Evolutionary conservation across 176 grass and related monocot species (phyloP).

Genomic region (Bothriochloa decipiens): DNA sequence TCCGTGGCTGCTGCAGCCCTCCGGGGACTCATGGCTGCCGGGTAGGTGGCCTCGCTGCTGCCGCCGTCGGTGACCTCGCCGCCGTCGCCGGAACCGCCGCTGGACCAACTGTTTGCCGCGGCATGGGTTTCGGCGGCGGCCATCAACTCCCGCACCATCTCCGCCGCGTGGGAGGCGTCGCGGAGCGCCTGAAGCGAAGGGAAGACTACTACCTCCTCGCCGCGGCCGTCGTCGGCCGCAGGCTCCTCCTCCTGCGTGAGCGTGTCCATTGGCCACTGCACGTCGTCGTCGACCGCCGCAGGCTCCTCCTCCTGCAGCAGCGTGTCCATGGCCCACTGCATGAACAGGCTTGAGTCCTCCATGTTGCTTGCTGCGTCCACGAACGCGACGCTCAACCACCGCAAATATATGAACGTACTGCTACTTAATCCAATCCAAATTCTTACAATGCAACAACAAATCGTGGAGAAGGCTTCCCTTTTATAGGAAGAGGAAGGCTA

Average conservation of each 20-base stretch:
- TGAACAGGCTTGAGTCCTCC: conserved; percentile 40
- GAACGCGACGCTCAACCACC: neutral
- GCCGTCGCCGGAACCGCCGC: neutral
- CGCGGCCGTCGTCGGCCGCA: neutral
- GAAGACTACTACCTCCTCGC: neutral
- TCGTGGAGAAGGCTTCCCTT: neutral
- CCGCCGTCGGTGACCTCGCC: neutral
- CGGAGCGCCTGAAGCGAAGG: neutral
- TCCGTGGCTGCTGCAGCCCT: neutral
- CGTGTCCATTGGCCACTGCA: conserved; percentile 53
- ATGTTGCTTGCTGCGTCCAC: neutral
- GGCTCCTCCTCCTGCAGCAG: conserved; percentile 30
- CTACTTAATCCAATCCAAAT: neutral
- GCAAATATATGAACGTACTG: neutral
- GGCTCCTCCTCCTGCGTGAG: conserved; percentile 29
- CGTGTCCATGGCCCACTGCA: conserved; percentile 53
- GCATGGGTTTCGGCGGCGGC: neutral
- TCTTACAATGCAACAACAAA: neutral
- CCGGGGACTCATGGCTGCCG: neutral
- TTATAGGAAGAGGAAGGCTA: neutral
- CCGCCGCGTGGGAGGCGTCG: neutral
- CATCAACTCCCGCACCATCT: conserved; percentile 29
- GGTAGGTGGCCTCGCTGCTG: neutral
- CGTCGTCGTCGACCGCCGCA: too few relatives aligned
- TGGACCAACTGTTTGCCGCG: conserved; percentile 32